A percentile compares a stretch with the other conserved stretches of the same genome.
Conservation (phyloP, 2,329 filamentous ascomycete species). For the Coniochaeta sp. region DNA sequence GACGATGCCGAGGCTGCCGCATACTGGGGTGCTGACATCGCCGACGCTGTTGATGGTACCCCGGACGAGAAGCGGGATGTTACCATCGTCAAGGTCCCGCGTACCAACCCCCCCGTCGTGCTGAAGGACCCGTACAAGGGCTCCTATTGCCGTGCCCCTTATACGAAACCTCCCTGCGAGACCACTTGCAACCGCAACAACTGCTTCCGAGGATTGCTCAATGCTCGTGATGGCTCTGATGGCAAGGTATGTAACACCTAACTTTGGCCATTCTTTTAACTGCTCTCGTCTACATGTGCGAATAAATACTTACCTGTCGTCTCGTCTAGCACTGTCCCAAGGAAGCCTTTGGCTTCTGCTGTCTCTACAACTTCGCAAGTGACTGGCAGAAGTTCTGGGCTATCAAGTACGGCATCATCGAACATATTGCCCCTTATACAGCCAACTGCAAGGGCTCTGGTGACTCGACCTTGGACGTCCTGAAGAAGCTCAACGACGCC, state of each 20-base stretch:
- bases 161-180: conserved; percentile 2
- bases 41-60: neutral
- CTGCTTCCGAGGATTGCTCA: conserved; percentile 7
- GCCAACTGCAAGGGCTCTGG: conserved; percentile 1
- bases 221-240: conserved; percentile 1
- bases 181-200: conserved; percentile 7
- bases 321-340: conserved; percentile 6
- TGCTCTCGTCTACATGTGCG: too few species aligned
- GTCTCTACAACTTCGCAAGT: conserved; percentile 3
- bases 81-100: neutral
- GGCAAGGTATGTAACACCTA: conserved; percentile 2
- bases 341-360: conserved; percentile 8
- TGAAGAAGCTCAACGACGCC: conserved; percentile 7
- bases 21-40: neutral
- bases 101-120: neutral
- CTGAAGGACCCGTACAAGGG: conserved; percentile 4
- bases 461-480: conserved; percentile 3
- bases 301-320: neutral
- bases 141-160: neutral
- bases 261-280: too few species aligned
- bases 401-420: conserved; percentile 2
- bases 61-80: neutral
- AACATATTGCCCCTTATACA: conserved; percentile 2
- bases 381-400: conserved; percentile 4
- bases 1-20: neutral